phyloP scores from a whole-genome alignment of 768 basidiomycete genomes.

The Suillus tomentosus region DNA sequence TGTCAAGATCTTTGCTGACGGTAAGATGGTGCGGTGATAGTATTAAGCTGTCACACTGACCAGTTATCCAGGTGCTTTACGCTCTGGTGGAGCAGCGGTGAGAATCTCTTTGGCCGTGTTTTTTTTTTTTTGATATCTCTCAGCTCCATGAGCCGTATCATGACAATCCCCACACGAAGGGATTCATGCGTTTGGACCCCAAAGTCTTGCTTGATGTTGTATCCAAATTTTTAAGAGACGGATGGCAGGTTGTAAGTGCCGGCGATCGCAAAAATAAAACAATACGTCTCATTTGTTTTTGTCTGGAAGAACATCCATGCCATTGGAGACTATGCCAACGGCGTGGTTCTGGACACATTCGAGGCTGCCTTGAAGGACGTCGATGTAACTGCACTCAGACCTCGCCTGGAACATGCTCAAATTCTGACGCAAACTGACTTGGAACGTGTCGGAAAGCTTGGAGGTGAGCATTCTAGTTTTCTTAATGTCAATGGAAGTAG shows the following conservation, averaged over 20 bases:
- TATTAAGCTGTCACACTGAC: background rate
- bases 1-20: slow-evolving; percentile 77
- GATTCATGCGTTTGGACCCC: slow-evolving; percentile 73
- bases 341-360: slow-evolving; percentile 81
- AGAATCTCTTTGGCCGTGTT: slow-evolving; percentile 19
- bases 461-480: slow-evolving; percentile 51
- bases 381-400: slow-evolving; percentile 66
- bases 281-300: background rate
- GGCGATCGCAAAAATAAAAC: background rate
- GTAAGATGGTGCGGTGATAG: slow-evolving; percentile 15
- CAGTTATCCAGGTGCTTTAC: slow-evolving; percentile 67
- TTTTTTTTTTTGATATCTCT: slow-evolving; percentile 4
- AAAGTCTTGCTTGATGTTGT: slow-evolving; percentile 64
- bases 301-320: slow-evolving; percentile 76
- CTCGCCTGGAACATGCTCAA: slow-evolving; percentile 91
- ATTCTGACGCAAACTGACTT: slow-evolving; percentile 80
- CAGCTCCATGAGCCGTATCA: slow-evolving; percentile 82
- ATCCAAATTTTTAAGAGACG: slow-evolving; percentile 70
- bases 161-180: slow-evolving; percentile 73
- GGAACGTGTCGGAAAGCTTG: slow-evolving; percentile 72
- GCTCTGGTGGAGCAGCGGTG: slow-evolving; percentile 90
- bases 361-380: slow-evolving; percentile 63
- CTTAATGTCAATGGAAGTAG: slow-evolving; percentile 12
- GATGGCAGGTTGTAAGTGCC: slow-evolving; percentile 85
- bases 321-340: slow-evolving; percentile 87